These are phyloP conservation scores for Amauroascus verrucosus DNA, from an alignment of 2,329 filamentous ascomycete species.

Conservation along the genomic window DNA sequence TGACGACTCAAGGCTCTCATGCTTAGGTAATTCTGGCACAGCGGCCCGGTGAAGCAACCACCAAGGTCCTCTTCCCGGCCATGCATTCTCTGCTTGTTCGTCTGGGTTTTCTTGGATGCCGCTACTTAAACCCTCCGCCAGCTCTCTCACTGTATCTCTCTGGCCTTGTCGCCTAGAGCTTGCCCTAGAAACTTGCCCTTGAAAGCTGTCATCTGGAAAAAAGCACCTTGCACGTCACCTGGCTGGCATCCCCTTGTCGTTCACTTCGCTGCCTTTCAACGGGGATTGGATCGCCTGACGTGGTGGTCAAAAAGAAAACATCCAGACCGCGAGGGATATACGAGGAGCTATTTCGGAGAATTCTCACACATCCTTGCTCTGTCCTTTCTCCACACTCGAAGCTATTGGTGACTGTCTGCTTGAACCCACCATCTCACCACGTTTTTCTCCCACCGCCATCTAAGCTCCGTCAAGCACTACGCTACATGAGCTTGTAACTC, in stretches of 20 bases:
- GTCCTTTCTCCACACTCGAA: neutral
- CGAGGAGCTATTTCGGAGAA: conserved; percentile 4
- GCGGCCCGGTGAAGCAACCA: too few species aligned
- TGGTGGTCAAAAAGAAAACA: conserved; percentile 9
- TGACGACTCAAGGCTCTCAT: neutral
- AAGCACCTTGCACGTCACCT: neutral
- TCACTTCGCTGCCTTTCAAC: neutral
- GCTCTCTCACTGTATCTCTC: neutral
- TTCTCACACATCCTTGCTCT: neutral
- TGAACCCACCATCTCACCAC: neutral
- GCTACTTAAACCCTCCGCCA: neutral
- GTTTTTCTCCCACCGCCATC: neutral
- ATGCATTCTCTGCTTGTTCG: neutral
- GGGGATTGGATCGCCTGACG: neutral
- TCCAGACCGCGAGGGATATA: conserved; percentile 9
- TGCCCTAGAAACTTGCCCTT: neutral
- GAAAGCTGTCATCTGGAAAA: neutral
- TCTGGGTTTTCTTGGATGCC: neutral
- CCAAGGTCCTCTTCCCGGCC: neutral
- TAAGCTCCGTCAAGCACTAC: neutral
- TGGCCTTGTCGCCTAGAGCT: neutral
- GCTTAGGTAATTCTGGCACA: neutral
- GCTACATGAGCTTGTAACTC: neutral
- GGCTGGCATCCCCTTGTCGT: neutral
- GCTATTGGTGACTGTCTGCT: neutral